A percentile compares a stretch with the other conserved stretches of the same genome.
Conservation (phyloP, 495 filamentous ascomycete species). For the Xylaria grammica region DNA sequence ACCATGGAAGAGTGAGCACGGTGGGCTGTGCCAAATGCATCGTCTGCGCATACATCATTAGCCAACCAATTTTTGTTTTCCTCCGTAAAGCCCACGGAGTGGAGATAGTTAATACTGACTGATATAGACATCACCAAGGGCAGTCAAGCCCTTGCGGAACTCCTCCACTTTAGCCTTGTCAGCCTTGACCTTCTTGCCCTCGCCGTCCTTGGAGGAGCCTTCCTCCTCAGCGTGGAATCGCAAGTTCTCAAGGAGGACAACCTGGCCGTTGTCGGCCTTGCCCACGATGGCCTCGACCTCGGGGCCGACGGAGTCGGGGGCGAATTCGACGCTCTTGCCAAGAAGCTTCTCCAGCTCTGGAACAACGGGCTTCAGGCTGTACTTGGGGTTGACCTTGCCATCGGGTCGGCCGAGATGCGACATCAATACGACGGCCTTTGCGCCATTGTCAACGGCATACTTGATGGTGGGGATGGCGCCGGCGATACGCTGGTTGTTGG, state of each 20-base stretch:
- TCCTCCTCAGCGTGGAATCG: slow-evolving; percentile 98
- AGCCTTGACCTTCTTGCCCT: slow-evolving; percentile 97
- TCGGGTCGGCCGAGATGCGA: slow-evolving; percentile 97
- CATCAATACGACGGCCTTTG: slow-evolving; percentile 96
- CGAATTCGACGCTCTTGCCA: slow-evolving; percentile 81
- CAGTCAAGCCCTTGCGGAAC: slow-evolving; percentile 94
- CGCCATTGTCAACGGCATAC: slow-evolving; percentile 91
- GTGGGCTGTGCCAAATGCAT: slow-evolving; percentile 98
- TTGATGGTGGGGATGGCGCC: slow-evolving; percentile 98
- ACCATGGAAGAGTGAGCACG: slow-evolving; percentile 99
- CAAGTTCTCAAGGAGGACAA: slow-evolving; percentile 95
- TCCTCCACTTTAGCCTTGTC: slow-evolving; percentile 89
- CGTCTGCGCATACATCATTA: slow-evolving; percentile 63
- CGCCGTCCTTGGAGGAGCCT: slow-evolving; percentile 86
- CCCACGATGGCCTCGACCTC: slow-evolving; percentile 89
- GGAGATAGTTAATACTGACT: slow-evolving; percentile 66
- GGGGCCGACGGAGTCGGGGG: slow-evolving; percentile 87
- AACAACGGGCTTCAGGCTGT: slow-evolving; percentile 90
- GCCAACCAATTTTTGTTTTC: background rate
- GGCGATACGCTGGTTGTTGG: slow-evolving; percentile 97
- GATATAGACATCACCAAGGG: slow-evolving; percentile 94
- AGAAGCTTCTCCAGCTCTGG: slow-evolving; percentile 91
- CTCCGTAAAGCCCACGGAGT: background rate
- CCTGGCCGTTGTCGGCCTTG: slow-evolving; percentile 79
- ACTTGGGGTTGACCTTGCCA: slow-evolving; percentile 87